A percentile compares a stretch with the other conserved stretches of the same genome.
Evolutionary conservation across 371 early-diverging fungal genomes (phyloP).

Genomic region (Actinomucor elegans): DNA sequence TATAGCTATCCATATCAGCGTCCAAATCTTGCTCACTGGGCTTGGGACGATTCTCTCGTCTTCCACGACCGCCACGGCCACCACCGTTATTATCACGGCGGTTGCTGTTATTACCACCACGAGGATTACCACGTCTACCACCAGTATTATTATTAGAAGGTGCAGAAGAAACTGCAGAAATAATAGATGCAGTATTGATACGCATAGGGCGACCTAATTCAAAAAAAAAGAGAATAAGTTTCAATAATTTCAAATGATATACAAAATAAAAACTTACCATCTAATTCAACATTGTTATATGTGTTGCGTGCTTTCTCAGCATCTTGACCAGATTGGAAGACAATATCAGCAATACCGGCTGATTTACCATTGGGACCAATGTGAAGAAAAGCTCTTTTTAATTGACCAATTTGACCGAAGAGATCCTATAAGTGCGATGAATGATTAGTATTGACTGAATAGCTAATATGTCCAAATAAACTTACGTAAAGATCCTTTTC

Average conservation of each 20-base stretch:
- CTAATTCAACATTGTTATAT: slow-evolving; percentile 61
- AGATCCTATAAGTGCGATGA: slow-evolving; percentile 41
- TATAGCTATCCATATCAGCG: slow-evolving; percentile 56
- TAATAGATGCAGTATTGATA: slow-evolving; percentile 29
- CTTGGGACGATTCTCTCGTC: slow-evolving; percentile 31
- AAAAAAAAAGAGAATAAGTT: too few species aligned
- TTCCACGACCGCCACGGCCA: slow-evolving; percentile 12
- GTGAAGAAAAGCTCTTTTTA: slow-evolving; percentile 54
- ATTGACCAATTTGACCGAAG: slow-evolving; percentile 52
- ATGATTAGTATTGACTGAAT: too few species aligned
- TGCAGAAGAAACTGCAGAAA: slow-evolving; percentile 13
- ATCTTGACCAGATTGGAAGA: slow-evolving; percentile 49
- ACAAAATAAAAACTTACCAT: slow-evolving; percentile 52
- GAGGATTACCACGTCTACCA: slow-evolving; percentile 12
- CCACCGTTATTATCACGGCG: slow-evolving; percentile 15
- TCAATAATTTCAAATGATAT: too few species aligned
- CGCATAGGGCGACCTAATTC: slow-evolving; percentile 51
- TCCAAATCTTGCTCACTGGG: slow-evolving; percentile 45
- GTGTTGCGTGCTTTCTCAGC: slow-evolving; percentile 56
- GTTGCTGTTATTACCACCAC: slow-evolving; percentile 7
- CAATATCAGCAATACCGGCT: slow-evolving; percentile 63
- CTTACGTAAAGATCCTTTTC: slow-evolving; percentile 69
- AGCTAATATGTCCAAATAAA: too few species aligned
- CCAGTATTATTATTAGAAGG: slow-evolving; percentile 4
- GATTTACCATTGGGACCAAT: slow-evolving; percentile 59